Conservation (phyloP, 805 yeast species). For the Sugiyamaella chiloensis region DNA sequence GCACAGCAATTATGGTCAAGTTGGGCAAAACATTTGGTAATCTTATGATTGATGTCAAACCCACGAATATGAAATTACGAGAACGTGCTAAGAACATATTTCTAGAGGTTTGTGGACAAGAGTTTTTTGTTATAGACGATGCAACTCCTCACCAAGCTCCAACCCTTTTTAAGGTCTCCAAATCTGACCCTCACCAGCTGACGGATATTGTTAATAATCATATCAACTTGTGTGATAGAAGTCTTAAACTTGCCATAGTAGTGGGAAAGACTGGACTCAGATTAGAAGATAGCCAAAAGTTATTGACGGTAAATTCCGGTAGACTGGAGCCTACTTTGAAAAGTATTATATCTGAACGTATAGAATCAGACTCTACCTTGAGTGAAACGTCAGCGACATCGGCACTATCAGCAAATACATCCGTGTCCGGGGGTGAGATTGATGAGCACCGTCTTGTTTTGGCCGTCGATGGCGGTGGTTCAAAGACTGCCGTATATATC, state of each 20-base stretch:
- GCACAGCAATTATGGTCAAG: constrained; percentile 26
- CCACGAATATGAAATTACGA: constrained; percentile 24
- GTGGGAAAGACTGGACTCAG: constrained; percentile 23
- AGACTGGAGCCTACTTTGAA: constrained; percentile 12
- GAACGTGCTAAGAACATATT: constrained; percentile 24
- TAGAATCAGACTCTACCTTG: neutral
- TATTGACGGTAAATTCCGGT: constrained; percentile 16
- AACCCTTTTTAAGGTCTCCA: neutral
- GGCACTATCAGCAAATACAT: neutral
- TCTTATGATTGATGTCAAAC: constrained; percentile 28
- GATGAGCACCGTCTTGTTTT: constrained; percentile 5
- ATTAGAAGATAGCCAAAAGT: constrained; percentile 11
- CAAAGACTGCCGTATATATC: constrained; percentile 25
- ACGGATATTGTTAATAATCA: constrained; percentile 14
- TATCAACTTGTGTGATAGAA: constrained; percentile 17
- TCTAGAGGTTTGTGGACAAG: constrained; percentile 18
- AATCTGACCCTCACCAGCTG: constrained; percentile 3
- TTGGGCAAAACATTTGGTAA: constrained; percentile 29
- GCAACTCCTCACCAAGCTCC: neutral
- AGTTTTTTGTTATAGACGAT: neutral
- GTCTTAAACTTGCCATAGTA: constrained; percentile 24
- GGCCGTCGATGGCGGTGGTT: constrained; percentile 30
- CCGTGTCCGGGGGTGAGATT: neutral
- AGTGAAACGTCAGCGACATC: neutral
- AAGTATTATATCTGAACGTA: neutral